Evolutionary conservation across 805 yeast genomes (phyloP).

Genomic region (Hanseniaspora singularis): DNA sequence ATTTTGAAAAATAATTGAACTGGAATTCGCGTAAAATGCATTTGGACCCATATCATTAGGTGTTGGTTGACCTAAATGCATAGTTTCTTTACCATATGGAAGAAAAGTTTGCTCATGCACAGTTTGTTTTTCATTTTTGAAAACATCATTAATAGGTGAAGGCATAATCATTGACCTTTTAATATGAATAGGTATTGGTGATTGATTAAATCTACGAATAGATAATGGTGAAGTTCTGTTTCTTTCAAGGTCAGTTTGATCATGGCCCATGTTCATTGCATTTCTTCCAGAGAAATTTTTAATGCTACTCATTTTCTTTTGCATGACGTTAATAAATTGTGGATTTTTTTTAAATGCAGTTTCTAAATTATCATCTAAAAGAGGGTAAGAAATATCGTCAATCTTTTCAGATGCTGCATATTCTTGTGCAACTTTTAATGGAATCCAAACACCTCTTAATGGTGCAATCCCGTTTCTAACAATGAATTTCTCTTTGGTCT

Average conservation of each 20-base stretch:
- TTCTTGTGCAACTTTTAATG: constrained; percentile 68
- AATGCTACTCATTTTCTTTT: not conserved
- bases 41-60: not conserved
- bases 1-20: no score
- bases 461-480: constrained; percentile 83
- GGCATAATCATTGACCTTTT: not conserved
- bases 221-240: no score
- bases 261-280: no score
- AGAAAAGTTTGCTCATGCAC: no score
- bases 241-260: no score
- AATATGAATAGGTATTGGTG: no score
- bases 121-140: not conserved
- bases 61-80: no score
- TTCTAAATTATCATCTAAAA: constrained; percentile 65
- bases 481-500: constrained; percentile 64
- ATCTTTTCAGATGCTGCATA: constrained; percentile 75
- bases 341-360: constrained; percentile 31
- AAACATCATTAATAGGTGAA: not conserved
- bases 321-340: constrained; percentile 4
- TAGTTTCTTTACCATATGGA: no score
- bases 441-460: constrained; percentile 82
- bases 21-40: not conserved
- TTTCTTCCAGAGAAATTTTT: not conserved
- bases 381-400: constrained; percentile 51
- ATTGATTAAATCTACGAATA: no score